Evolutionary conservation across 1,284 basidiomycete species (phyloP), one percentile per base, ranked within the genome.

Genomic region (Cystobasidium slooffiae): DNA sequence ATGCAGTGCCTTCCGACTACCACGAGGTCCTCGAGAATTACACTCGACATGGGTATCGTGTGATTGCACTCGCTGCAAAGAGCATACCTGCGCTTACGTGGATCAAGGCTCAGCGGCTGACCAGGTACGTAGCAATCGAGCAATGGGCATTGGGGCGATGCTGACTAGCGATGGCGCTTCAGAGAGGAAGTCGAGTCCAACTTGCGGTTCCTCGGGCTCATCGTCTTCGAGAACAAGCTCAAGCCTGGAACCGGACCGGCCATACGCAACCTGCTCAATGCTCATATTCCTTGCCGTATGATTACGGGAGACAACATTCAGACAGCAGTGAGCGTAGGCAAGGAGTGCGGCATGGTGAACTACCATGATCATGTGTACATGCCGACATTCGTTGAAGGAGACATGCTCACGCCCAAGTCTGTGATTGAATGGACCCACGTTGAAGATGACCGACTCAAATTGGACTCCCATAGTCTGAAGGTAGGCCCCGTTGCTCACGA

Each of bases 211-310:
- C 87, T 99, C 14, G 97, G 97, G 6, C 85, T 99, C 56, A 91
- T 99, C 81, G 95, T 99, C 72, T 99, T 99, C 80, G 97, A 99
- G 83, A 99, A 99, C 85, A 94, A 97, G 84, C 86, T 99, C 76
- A 99, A 99, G 82, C 89, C 92, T 6, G 94, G 91, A 9, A 97
- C 97, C 0, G 86, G 92, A 0, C 92, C 94, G 20, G 94, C 93
- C 22, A 97, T 99, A 74, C 91, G 93, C 76, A 90, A 90, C 0
- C 86, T 99, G 18, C 89, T 93, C 72, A 86, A 88, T 10, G 97
- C 97, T 0, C 93, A 97, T 84, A 86, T 99, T 52, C 91, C 93
- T 9, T 96, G 93, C 80, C 88, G 95, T 77, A 99, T 99, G 97
- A 96, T 97, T 72, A 99, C 97, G 0, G 97, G 97, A 9, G 97